Conservation (phyloP, 106 monocot genomes). For the Posidonia australis region DNA sequence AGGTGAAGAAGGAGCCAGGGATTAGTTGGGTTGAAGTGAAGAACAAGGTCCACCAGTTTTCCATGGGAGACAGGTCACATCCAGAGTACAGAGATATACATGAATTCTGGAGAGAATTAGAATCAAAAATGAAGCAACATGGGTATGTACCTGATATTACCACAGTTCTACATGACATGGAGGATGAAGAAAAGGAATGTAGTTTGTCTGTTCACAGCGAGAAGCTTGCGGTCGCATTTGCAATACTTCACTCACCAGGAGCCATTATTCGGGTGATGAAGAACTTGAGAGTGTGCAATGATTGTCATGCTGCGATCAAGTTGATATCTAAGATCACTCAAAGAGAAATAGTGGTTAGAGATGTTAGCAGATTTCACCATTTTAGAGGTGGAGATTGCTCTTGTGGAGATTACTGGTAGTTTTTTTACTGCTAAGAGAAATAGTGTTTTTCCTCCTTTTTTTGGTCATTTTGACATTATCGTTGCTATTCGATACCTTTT, state of each 20-base stretch:
- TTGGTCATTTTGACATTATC: no score
- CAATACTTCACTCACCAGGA: constrained; percentile 34
- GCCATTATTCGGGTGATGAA: constrained; percentile 42
- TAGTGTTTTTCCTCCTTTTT: no score
- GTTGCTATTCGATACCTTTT: no score
- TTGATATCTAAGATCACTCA: constrained; percentile 31
- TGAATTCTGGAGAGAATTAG: constrained; percentile 26
- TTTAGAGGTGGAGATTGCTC: constrained; percentile 39
- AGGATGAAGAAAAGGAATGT: constrained; percentile 63
- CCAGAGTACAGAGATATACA: constrained; percentile 32
- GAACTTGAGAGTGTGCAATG: constrained; percentile 51
- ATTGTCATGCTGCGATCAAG: constrained; percentile 48
- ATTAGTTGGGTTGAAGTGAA: constrained; percentile 61
- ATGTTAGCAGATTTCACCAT: constrained; percentile 61
- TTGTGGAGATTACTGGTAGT: constrained; percentile 61
- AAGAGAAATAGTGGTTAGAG: constrained; percentile 51
- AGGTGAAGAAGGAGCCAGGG: constrained; percentile 65
- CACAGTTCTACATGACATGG: constrained; percentile 59
- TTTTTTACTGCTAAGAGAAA: background rate
- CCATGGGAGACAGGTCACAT: constrained; percentile 33
- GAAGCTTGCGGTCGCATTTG: constrained; percentile 50
- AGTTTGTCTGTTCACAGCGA: constrained; percentile 55
- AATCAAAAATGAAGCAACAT: constrained; percentile 31
- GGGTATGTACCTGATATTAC: constrained; percentile 50
- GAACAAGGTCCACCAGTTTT: constrained; percentile 53